Percentiles rank a stretch among this genome's conserved stretches.
Evolutionary conservation across 2,329 filamentous ascomycete species (phyloP).

Genomic region (Zymoseptoria brevis): DNA sequence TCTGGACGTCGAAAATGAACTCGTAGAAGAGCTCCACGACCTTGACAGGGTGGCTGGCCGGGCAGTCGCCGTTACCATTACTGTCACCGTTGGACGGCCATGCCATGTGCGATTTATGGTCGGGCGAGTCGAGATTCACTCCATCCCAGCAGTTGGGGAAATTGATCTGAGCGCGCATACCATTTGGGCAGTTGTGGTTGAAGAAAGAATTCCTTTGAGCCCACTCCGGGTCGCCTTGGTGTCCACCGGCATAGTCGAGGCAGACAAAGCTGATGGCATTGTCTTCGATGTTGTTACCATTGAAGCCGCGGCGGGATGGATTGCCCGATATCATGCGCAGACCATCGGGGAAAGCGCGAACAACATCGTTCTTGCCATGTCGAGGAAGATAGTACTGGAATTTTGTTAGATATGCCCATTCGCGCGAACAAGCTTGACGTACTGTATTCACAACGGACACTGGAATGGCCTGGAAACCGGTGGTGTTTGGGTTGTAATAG

Average conservation of each 20-base stretch:
- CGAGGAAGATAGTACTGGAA: constrained; percentile 30
- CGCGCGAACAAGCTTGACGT: constrained; percentile 30
- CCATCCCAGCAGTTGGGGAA: constrained; percentile 70
- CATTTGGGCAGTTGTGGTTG: constrained; percentile 58
- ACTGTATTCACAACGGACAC: constrained; percentile 48
- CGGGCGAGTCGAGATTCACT: constrained; percentile 29
- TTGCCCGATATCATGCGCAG: constrained; percentile 65
- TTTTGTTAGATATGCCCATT: not conserved
- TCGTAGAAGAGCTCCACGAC: constrained; percentile 50
- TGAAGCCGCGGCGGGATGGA: constrained; percentile 48
- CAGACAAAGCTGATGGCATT: constrained; percentile 22
- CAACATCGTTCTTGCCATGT: constrained; percentile 54
- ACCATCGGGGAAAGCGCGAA: constrained; percentile 58
- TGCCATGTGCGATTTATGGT: constrained; percentile 51
- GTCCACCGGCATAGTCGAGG: not conserved
- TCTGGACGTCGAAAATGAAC: constrained; percentile 29
- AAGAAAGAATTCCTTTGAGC: constrained; percentile 56
- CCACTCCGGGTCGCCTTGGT: constrained; percentile 16
- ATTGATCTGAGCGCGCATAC: constrained; percentile 57
- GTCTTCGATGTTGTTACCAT: constrained; percentile 33
- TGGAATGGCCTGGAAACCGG: not conserved
- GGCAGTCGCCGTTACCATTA: constrained; percentile 44
- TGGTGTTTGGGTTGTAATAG: constrained; percentile 34
- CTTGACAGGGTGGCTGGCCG: constrained; percentile 44
- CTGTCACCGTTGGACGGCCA: constrained; percentile 43